Percentiles rank a stretch among this genome's conserved stretches.
These are phyloP conservation scores for Rosa rugosa DNA, from an alignment of 306 rosid species.

Conservation along the genomic window DNA sequence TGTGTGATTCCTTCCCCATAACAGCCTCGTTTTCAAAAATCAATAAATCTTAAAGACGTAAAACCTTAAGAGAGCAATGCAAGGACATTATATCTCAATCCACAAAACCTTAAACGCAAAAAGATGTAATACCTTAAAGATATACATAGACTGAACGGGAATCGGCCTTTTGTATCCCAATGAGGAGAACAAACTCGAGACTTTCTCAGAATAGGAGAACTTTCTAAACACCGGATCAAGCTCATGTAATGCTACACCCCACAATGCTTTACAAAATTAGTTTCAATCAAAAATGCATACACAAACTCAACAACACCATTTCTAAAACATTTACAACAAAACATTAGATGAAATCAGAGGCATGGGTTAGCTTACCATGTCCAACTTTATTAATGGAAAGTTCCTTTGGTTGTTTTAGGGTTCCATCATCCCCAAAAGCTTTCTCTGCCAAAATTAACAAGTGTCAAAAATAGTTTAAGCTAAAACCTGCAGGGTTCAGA, in stretches of 20 bases:
- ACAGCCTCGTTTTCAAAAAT: neutral
- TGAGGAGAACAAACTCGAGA: slow-evolving; percentile 61
- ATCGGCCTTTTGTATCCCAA: slow-evolving; percentile 81
- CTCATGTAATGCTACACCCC: slow-evolving; percentile 74
- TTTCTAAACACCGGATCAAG: slow-evolving; percentile 72
- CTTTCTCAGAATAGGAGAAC: slow-evolving; percentile 67
- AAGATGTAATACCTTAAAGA: slow-evolving; percentile 72
- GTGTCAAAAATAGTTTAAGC: neutral
- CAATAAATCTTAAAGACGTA: neutral
- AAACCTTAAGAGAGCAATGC: neutral
- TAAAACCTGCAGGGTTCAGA: neutral
- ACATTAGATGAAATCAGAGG: no score
- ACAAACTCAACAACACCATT: neutral
- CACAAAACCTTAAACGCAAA: neutral
- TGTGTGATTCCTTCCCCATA: neutral
- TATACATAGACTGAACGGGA: slow-evolving; percentile 87
- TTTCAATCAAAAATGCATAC: neutral
- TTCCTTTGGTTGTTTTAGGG: slow-evolving; percentile 76
- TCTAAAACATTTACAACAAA: neutral
- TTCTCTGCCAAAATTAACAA: slow-evolving; percentile 56
- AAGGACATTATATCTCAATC: neutral
- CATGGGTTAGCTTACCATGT: slow-evolving; percentile 54
- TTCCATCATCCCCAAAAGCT: slow-evolving; percentile 87
- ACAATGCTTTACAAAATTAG: slow-evolving; percentile 1
- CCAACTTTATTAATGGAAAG: slow-evolving; percentile 91